Evolutionary conservation across 331 rosid genomes (phyloP).

Genomic region (Dryas integrifolia): DNA sequence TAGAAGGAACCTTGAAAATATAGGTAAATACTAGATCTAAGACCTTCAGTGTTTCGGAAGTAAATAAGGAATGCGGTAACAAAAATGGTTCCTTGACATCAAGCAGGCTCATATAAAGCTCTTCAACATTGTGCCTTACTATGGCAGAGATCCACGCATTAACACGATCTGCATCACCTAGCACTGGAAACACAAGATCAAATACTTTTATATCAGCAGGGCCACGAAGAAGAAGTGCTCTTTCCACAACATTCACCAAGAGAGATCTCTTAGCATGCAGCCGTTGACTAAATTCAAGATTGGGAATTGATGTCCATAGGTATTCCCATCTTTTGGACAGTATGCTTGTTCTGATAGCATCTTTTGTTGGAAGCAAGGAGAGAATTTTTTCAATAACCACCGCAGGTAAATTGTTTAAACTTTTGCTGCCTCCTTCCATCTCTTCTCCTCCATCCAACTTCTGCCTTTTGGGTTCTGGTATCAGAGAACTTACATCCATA

Average conservation of each 20-base stretch:
- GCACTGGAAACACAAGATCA: not conserved
- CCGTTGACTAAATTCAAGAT: not conserved
- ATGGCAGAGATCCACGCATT: not conserved
- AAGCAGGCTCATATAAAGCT: not conserved
- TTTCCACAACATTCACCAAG: slow-evolving; percentile 4
- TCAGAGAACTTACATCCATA: not conserved
- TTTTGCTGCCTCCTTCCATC: not conserved
- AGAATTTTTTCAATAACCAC: not conserved
- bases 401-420: not conserved
- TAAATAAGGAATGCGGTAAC: not conserved
- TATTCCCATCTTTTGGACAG: slow-evolving; percentile 4
- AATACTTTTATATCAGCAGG: not conserved
- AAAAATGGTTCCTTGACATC: not conserved
- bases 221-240: slow-evolving; percentile 1
- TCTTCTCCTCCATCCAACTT: not conserved
- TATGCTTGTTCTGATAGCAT: not conserved
- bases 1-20: not conserved
- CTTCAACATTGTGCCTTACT: not conserved
- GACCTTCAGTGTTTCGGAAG: not conserved
- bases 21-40: not conserved
- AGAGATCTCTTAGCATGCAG: not conserved
- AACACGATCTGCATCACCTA: not conserved
- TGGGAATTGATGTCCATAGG: slow-evolving; percentile 1
- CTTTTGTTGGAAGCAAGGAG: not conserved
- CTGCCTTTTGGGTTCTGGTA: not conserved